Evolutionary conservation across 2,329 filamentous ascomycete genomes (phyloP).

Genomic region (Cladophialophora psammophila): DNA sequence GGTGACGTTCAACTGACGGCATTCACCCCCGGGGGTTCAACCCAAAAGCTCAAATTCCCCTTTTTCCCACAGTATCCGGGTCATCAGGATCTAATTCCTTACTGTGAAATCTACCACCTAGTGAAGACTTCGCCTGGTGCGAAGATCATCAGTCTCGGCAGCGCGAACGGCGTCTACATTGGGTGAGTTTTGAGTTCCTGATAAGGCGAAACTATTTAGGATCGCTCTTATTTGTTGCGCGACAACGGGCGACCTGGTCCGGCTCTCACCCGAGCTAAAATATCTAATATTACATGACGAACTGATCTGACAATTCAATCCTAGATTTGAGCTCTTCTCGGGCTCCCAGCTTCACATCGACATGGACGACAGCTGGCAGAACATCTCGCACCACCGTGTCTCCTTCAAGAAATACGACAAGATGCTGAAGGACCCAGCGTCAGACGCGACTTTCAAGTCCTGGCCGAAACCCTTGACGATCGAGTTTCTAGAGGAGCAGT

Average conservation of each 20-base stretch:
- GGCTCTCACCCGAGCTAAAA: no score
- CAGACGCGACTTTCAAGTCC: slow-evolving; percentile 34
- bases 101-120: slow-evolving; percentile 40
- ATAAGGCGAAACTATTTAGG: background rate
- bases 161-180: slow-evolving; percentile 39
- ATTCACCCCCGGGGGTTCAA: background rate
- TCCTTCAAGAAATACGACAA: slow-evolving; percentile 39
- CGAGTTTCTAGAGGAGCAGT: slow-evolving; percentile 41
- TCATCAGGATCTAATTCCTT: slow-evolving; percentile 39
- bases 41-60: slow-evolving; percentile 38
- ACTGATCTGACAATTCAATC: background rate
- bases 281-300: no score
- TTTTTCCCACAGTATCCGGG: slow-evolving; percentile 36
- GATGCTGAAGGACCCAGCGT: slow-evolving; percentile 37
- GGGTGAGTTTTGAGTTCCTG: slow-evolving; percentile 36
- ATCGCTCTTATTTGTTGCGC: slow-evolving; percentile 5
- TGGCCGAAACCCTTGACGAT: slow-evolving; percentile 42
- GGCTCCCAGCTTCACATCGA: slow-evolving; percentile 41
- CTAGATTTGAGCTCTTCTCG: slow-evolving; percentile 40
- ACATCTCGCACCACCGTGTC: slow-evolving; percentile 40
- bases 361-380: slow-evolving; percentile 41
- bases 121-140: slow-evolving; percentile 41
- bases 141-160: slow-evolving; percentile 40
- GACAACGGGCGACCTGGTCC: background rate
- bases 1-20: background rate